Evolutionary conservation across 1,284 basidiomycete species (phyloP).

Genomic region (Sporisorium sorghi): DNA sequence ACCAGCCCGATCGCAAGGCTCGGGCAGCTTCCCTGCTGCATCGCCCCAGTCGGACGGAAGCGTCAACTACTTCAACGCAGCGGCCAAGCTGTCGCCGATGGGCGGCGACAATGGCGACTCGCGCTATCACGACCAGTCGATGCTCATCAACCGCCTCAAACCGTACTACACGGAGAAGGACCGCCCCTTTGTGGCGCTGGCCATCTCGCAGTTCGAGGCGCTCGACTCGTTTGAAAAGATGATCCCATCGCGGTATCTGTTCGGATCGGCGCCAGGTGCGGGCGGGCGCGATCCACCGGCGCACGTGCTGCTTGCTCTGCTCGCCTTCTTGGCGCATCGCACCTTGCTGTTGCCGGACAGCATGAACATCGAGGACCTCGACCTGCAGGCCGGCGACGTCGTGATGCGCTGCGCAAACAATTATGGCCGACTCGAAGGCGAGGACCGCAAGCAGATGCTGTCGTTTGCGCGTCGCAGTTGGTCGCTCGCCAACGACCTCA

Average conservation of each 20-base stretch:
- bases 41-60: slow-evolving; percentile 39
- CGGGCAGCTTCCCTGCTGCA: slow-evolving; percentile 26
- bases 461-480: slow-evolving; percentile 56
- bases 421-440: slow-evolving; percentile 44
- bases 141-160: slow-evolving; percentile 52
- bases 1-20: slow-evolving; percentile 44
- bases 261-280: slow-evolving; percentile 39
- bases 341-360: slow-evolving; percentile 51
- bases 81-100: slow-evolving; percentile 29
- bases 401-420: slow-evolving; percentile 51
- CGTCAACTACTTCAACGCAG: slow-evolving; percentile 33
- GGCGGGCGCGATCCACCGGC: slow-evolving; percentile 42
- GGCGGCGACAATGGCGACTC: slow-evolving; percentile 38
- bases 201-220: slow-evolving; percentile 56
- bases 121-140: slow-evolving; percentile 51
- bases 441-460: slow-evolving; percentile 53
- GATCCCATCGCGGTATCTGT: slow-evolving; percentile 55
- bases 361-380: slow-evolving; percentile 55
- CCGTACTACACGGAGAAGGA: slow-evolving; percentile 54
- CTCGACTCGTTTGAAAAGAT: slow-evolving; percentile 58
- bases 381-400: slow-evolving; percentile 46
- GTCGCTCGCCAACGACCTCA: slow-evolving; percentile 52
- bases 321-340: slow-evolving; percentile 58
- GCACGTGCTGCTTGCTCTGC: slow-evolving; percentile 52
- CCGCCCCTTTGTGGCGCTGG: slow-evolving; percentile 54